Conservation (phyloP, 805 yeast species). For the Jamesozyma spencerorum region DNA sequence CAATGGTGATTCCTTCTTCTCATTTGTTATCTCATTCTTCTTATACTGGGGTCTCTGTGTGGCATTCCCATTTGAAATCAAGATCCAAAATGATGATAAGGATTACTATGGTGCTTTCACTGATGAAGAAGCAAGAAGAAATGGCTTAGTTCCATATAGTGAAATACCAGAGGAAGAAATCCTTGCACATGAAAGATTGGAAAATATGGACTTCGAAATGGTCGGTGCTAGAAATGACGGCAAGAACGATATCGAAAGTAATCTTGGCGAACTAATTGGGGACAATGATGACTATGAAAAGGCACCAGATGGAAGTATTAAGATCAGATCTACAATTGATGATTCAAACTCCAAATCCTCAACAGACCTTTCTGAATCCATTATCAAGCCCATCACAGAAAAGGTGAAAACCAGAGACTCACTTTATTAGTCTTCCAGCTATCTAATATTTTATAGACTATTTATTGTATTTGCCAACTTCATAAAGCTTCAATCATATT, state of each 20-base stretch:
- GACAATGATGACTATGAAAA: slow-evolving; percentile 31
- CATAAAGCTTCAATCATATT: too few relatives aligned
- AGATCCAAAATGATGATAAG: slow-evolving; percentile 30
- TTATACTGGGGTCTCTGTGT: slow-evolving; percentile 29
- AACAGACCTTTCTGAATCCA: background rate
- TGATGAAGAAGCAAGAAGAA: slow-evolving; percentile 29
- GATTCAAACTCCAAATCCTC: background rate
- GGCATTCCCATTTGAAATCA: slow-evolving; percentile 31
- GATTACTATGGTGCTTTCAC: slow-evolving; percentile 35
- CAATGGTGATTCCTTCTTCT: slow-evolving; percentile 36
- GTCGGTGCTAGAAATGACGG: too few relatives aligned
- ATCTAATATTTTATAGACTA: too few relatives aligned
- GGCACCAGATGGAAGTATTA: background rate
- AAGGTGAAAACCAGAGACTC: too few relatives aligned
- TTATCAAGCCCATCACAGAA: too few relatives aligned
- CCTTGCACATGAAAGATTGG: background rate
- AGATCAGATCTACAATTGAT: slow-evolving; percentile 3
- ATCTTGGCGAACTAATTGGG: slow-evolving; percentile 9
- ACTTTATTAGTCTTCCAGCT: too few relatives aligned
- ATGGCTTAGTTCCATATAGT: slow-evolving; percentile 26
- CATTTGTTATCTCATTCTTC: slow-evolving; percentile 33
- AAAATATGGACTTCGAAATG: background rate
- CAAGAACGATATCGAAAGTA: slow-evolving; percentile 5
- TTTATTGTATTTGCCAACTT: too few relatives aligned
- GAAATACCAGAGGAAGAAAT: slow-evolving; percentile 14